phyloP scores from a whole-genome alignment of 1,284 basidiomycete genomes.

The Volvariella surrecta region DNA sequence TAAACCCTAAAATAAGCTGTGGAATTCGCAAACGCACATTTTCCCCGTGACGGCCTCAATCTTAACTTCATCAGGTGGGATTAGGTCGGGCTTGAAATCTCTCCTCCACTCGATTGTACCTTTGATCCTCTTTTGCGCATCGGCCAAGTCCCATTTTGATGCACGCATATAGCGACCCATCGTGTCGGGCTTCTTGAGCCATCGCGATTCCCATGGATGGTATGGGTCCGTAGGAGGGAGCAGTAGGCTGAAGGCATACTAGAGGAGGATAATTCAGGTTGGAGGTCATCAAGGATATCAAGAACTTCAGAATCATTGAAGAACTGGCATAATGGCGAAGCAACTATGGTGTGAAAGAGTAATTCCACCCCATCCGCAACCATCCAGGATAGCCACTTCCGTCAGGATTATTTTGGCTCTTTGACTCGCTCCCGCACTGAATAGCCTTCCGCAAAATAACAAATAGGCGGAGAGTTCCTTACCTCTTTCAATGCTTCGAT shows the following conservation, averaged over 20 bases:
- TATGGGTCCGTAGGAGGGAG: conserved; percentile 66
- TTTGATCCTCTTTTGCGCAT: conserved; percentile 71
- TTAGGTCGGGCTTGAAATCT: conserved; percentile 76
- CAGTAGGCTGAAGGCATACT: conserved; percentile 60
- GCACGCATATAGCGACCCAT: conserved; percentile 78
- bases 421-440: neutral
- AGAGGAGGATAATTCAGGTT: conserved; percentile 3
- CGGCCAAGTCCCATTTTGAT: conserved; percentile 72
- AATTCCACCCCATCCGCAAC: too few species aligned
- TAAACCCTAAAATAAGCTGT: neutral
- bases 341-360: too few species aligned
- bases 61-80: conserved; percentile 68
- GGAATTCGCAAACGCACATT: conserved; percentile 49
- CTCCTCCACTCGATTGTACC: conserved; percentile 76
- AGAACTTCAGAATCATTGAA: neutral
- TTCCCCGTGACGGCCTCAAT: conserved; percentile 80
- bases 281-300: neutral
- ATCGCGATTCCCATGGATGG: conserved; percentile 66
- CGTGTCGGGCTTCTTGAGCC: conserved; percentile 67
- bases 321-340: neutral
- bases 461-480: conserved; percentile 8
- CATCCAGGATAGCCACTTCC: too few species aligned
- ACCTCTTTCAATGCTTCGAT: conserved; percentile 60
- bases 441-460: neutral
- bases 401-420: too few species aligned